Base-by-base conservation (phyloP, 176 grass and related monocot genomes). In the Triticum urartu region DNA sequence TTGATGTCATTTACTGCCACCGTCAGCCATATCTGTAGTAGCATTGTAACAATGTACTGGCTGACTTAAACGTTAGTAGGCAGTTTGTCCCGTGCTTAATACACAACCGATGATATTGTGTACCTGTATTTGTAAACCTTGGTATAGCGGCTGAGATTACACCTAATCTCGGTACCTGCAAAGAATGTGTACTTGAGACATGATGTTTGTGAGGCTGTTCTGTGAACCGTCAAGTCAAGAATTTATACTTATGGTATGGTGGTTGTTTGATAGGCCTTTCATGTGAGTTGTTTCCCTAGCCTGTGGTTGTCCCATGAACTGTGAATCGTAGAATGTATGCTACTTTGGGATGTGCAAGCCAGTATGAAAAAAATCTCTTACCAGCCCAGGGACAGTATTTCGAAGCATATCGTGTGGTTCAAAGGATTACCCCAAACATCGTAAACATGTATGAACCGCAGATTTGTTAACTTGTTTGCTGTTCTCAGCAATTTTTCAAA, bases 11-110 rank as follows among this genome's bases (percentile, higher is more conserved):
- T 7, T n/a, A 69, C 64, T 80, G 83, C 61, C 82, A 74, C 56
- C n/a, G 6, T 69, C 85, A 87, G 60, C 61, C 81, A 87, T 80
- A 77, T 32, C 22, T 72, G 52, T 78, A 65, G 50, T 65, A 83
- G 70, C 47, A 20, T 48, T 48, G 2, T 56, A 18, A 74, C n/a
- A 26, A 43, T 18, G 68, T 78, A 73, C 47, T 84, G 81, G 85
- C 61, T 52, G 85, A 13, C 18, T 11, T 18, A 11, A 76, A 48
- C 6, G 11, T 79, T 73, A 63, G 5, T 84, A 87, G 81, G 89
- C 85, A 36, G 48, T 15, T 80, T 62, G 48, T 66, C 62, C 86
- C 3, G 68, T 9, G 15, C 81, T 68, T 50, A 52, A 67, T 74
- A 75, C 75, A 40, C 76, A 24, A 52, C 36, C 33, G 13, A 58